Base-by-base conservation (phyloP, 345 rosid genomes). In the Chamaenerion angustifolium region DNA sequence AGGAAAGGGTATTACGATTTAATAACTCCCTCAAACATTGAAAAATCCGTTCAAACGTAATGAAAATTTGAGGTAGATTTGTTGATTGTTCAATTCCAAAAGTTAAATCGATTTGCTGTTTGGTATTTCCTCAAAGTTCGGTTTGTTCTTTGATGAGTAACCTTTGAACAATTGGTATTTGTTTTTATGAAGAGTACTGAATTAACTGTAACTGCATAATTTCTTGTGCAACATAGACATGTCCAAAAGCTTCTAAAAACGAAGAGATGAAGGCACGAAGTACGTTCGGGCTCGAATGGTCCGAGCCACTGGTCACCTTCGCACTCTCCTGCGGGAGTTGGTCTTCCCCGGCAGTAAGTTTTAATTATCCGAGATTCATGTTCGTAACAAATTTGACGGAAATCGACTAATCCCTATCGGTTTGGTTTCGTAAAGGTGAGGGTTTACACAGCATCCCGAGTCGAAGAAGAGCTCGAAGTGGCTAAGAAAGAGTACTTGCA, bases 261-360 rank as follows among this genome's bases (percentile, higher is more conserved):
- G 83, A 82, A 40, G 96, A 83, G 57, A 65, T 64, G 77, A 82
- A 76, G 70, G 87, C 76, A 4, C 69, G 79, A 6, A 71, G 70
- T 45, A 63, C 61, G 43, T 92, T 86, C 41, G 88, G 88, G 27
- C 52, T 86, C 63, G 88, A 92, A 69, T 83, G 82, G 86, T 83
- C 96, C 1, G 96, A 92, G 65, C 89, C 96, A 11, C 58, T 84
- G 63, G 85, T 92, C 49, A 84, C 93, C 40, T 92, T 82, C 52
- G 82, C 96, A 4, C 89, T 86, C 40, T 73, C 93, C 40, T 87
- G 95, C 21, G 98, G 98, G 58, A 92, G 98, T 67, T 75, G 88
- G 93, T 78, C 98, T 31, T 92, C 98, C 23, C 98, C 96, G 46
- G 79, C 82, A 43, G 95, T 81, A 83, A 73, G 95, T 76, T 69